Evolutionary conservation across 2,329 filamentous ascomycete species (phyloP), one percentile per base, ranked within the genome.

Genomic region (Alternaria tenuissima): DNA sequence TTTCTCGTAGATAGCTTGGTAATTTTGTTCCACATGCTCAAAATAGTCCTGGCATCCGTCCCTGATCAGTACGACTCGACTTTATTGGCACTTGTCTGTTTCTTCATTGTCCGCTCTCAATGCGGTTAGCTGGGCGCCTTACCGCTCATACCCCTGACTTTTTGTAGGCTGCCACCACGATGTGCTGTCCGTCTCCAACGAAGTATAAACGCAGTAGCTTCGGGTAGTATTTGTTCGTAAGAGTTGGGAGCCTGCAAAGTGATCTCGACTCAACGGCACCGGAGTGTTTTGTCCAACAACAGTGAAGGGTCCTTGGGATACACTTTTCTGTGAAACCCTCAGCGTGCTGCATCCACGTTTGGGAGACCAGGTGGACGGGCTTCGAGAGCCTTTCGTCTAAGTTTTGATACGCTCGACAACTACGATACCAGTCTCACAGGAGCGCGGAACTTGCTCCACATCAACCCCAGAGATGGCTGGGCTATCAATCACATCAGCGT

Each of bases 101-200:
- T 49, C 32, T 49, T 49, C 32, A 38, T 49, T 7, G 16, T 22
- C 34, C 20, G 46, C 5, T 2, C 55, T 43, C 11, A 24, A 58
- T 47, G 20, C 8, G 44, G 49, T 54, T 58, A 58, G 55, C 16
- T 42, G 34, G 24, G 22, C 34, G 55, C 49, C 55, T 58, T 41
- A 42, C 46, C 32, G 46, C 46, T 11, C 46, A 41, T 43, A 11
- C 49, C 26, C 34, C 26, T 55, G 49, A 47, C 28, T 28, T 12
- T 41, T 41, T 12, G 16, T 14, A 58, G 49, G 55, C 41, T 58
- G 30, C 55, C 47, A 47, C 42, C 14, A 16, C 9, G 3, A 42
- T 18, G n/a, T 18, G 8, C 36, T 18, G n/a, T 18, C 4, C 36
- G 7, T 18, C 41, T 41, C 28, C 16, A 11, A 26, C 14, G 16